A percentile compares a stretch with the other conserved stretches of the same genome.
Conservation (phyloP, 352 stramenopile genomes). For the Hyaloperonospora arabidopsidis region DNA sequence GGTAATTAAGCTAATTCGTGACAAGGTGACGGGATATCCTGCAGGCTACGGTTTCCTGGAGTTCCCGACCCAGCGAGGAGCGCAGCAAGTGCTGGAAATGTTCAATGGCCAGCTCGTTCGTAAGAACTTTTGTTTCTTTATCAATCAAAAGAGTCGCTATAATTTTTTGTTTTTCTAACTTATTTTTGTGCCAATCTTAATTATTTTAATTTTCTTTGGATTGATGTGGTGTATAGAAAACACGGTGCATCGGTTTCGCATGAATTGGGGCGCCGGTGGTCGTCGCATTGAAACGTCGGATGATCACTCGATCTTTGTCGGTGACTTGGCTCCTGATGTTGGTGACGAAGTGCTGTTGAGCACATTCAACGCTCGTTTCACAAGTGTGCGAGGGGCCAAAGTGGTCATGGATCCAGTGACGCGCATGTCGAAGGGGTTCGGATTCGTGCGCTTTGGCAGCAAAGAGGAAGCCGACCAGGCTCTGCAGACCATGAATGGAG, state of each 20-base stretch:
- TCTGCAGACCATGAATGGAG: slow-evolving; percentile 86
- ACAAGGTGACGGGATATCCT: slow-evolving; percentile 84
- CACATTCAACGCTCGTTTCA: slow-evolving; percentile 76
- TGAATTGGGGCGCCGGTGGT: slow-evolving; percentile 88
- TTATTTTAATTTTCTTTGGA: too few species aligned
- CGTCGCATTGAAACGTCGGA: slow-evolving; percentile 76
- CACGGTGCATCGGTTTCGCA: slow-evolving; percentile 83
- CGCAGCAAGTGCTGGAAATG: slow-evolving; percentile 77
- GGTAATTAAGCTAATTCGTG: slow-evolving; percentile 86
- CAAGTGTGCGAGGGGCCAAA: slow-evolving; percentile 81
- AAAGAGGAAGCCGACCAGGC: slow-evolving; percentile 86
- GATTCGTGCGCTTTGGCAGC: slow-evolving; percentile 85
- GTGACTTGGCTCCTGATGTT: slow-evolving; percentile 86
- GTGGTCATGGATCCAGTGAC: slow-evolving; percentile 86
- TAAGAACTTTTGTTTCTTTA: slow-evolving; percentile 23
- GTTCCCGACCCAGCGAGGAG: slow-evolving; percentile 75
- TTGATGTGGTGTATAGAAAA: slow-evolving; percentile 46
- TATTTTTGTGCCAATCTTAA: slow-evolving; percentile 3
- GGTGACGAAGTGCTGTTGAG: slow-evolving; percentile 80
- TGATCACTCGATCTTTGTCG: slow-evolving; percentile 89
- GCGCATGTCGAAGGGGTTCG: slow-evolving; percentile 88
- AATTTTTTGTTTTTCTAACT: slow-evolving; percentile 8
- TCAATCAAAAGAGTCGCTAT: too few species aligned
- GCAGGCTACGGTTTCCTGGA: slow-evolving; percentile 89
- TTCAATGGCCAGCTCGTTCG: slow-evolving; percentile 85